Percentiles rank a stretch among this genome's conserved stretches.
Conservation (phyloP, 2,329 filamentous ascomycete species). For the Hymenoscyphus fructigenus region DNA sequence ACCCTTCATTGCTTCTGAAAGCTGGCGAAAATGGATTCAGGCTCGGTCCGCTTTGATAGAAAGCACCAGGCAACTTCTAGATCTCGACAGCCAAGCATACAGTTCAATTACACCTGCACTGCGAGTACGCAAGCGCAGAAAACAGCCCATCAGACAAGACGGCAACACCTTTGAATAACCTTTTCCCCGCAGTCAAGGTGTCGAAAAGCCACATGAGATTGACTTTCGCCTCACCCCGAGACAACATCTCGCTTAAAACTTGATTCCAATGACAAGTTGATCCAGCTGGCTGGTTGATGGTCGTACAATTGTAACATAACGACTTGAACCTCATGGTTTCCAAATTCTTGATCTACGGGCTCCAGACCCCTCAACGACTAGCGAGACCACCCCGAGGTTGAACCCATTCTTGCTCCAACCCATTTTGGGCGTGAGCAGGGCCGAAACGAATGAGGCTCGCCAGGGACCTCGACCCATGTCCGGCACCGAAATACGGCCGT, state of each 20-base stretch:
- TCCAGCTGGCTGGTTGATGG: neutral
- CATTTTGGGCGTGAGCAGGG: no score
- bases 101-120: neutral
- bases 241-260: neutral
- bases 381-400: no score
- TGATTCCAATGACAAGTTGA: neutral
- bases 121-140: neutral
- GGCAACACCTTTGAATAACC: neutral
- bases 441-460: slow-evolving; percentile 4
- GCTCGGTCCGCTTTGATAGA: neutral
- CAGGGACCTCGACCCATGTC: neutral
- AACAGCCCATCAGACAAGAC: neutral
- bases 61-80: neutral
- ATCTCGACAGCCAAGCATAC: neutral
- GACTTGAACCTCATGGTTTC: no score
- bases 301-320: neutral
- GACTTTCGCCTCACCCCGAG: neutral
- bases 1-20: neutral
- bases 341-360: no score
- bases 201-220: neutral
- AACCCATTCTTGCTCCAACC: no score
- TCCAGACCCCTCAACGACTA: no score
- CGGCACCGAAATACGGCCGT: slow-evolving; percentile 5
- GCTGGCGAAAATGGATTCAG: neutral
- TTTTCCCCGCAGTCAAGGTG: neutral